A percentile compares a stretch with the other conserved stretches of the same genome.
Evolutionary conservation across 2,329 filamentous ascomycete species (phyloP).

Genomic region (Thermothelomyces thermophilus): DNA sequence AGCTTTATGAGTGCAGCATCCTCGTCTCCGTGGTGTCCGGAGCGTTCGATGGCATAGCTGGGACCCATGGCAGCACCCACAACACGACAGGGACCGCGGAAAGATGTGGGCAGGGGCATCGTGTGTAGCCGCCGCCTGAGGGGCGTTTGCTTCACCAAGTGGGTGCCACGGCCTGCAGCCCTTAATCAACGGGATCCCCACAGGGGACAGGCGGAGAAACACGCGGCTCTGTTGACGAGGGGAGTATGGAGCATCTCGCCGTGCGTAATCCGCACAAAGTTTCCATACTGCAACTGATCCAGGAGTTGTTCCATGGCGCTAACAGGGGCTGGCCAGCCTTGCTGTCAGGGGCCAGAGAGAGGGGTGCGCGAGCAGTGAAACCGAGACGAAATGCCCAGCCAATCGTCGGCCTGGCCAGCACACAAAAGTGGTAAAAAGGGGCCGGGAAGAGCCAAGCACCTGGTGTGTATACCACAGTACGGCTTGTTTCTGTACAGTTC

Average conservation of each 20-base stretch:
- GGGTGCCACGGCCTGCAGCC: conserved; percentile 5
- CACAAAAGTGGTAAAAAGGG: conserved; percentile 21
- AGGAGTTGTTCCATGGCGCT: conserved; percentile 15
- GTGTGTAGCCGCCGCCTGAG: conserved; percentile 2
- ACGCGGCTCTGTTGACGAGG: neutral
- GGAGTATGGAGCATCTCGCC: neutral
- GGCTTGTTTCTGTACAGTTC: no score
- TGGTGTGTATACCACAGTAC: no score
- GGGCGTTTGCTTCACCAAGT: conserved; percentile 7
- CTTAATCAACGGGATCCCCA: conserved; percentile 15
- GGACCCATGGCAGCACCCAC: conserved; percentile 9
- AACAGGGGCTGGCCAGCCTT: conserved; percentile 7
- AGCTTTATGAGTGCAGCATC: conserved; percentile 14
- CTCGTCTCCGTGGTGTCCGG: conserved; percentile 1
- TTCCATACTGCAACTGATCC: conserved; percentile 10
- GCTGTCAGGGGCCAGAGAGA: conserved; percentile 9
- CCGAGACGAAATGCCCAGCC: conserved; percentile 22
- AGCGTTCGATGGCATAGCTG: conserved; percentile 3
- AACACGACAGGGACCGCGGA: neutral
- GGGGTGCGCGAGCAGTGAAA: conserved; percentile 19
- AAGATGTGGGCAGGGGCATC: neutral
- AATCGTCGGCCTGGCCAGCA: conserved; percentile 14
- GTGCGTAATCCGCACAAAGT: no score
- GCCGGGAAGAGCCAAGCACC: neutral
- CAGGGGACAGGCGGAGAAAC: neutral